Evolutionary conservation across 208 protist species (phyloP), one percentile per base, ranked within the genome.

Genomic region (Crithidia thermophila): DNA sequence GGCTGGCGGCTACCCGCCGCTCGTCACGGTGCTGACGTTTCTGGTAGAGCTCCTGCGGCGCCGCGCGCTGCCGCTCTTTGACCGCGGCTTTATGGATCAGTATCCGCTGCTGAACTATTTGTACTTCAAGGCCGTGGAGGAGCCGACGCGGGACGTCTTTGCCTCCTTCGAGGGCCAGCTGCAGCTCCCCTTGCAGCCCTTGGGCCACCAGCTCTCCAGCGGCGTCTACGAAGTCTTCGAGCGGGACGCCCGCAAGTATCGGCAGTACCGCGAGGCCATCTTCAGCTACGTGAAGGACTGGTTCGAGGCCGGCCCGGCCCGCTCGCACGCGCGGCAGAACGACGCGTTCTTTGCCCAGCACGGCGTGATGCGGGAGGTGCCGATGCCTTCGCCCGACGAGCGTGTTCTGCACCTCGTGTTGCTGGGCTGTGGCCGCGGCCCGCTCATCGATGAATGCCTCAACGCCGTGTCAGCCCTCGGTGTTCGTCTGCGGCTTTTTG

Each of bases 171-270:
- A 98, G 56, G 93, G 98, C 58, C 79, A 84, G 21, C 82, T 98
- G 20, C 97, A 98, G 67, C 67, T 87, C 8, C 97, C 97, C 11
- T 79, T 99, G 50, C 98, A 99, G 87, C 99, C 99, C 3, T 87
- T 99, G 30, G 89, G 85, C 34, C 94, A 99, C 72, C 95, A 99
- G 78, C 85, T 99, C 18, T 92, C 99, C 37, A 98, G 94, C 67
- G 89, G 89, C 55, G 97, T 96, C 13, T 99, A 99, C 87, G 98
- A 99, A 68, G 91, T 98, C 0, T 99, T 99, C 77, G 99, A 99
- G 88, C 72, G 89, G 40, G 99, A 99, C 76, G 85, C 95, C 9
- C 73, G 91, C 62, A 99, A 99, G 83, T 99, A 99, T 71, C 27
- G 57, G 3, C 79, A 88, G 57, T 99, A 99, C 82, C 70, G 98